phyloP scores from a whole-genome alignment of 257 asterid genomes.

The Nemophila menziesii region DNA sequence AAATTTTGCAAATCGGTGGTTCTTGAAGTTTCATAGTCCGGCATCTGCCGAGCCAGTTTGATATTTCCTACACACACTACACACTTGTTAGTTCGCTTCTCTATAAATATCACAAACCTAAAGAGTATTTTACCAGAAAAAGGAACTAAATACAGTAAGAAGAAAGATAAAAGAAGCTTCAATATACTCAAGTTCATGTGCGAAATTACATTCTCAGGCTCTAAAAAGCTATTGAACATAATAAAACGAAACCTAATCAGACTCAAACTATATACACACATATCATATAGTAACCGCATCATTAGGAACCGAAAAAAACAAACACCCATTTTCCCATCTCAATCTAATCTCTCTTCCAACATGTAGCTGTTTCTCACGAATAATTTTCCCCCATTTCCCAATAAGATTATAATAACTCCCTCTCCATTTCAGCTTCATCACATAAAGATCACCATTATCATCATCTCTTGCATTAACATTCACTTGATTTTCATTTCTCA shows the following conservation, averaged over 20 bases:
- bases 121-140: too few relatives aligned
- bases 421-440: conserved; percentile 69
- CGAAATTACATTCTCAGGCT: background rate
- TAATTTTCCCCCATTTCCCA: conserved; percentile 77
- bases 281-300: conserved; percentile 3
- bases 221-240: background rate
- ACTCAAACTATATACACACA: conserved; percentile 3
- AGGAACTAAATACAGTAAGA: background rate
- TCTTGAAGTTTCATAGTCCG: too few relatives aligned
- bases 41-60: too few relatives aligned
- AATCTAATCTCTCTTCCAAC: conserved; percentile 61
- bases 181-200: background rate
- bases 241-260: background rate
- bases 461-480: conserved; percentile 60
- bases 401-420: conserved; percentile 67
- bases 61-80: too few relatives aligned
- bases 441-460: conserved; percentile 52
- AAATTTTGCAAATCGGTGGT: too few relatives aligned
- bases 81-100: too few relatives aligned
- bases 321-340: conserved; percentile 58
- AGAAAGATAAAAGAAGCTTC: background rate
- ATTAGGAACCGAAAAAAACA: conserved; percentile 51
- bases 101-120: too few relatives aligned
- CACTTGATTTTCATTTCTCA: conserved; percentile 54
- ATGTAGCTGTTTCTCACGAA: conserved; percentile 53